Conservation (phyloP, 805 yeast genomes). For the Ogataea glucozyma region DNA sequence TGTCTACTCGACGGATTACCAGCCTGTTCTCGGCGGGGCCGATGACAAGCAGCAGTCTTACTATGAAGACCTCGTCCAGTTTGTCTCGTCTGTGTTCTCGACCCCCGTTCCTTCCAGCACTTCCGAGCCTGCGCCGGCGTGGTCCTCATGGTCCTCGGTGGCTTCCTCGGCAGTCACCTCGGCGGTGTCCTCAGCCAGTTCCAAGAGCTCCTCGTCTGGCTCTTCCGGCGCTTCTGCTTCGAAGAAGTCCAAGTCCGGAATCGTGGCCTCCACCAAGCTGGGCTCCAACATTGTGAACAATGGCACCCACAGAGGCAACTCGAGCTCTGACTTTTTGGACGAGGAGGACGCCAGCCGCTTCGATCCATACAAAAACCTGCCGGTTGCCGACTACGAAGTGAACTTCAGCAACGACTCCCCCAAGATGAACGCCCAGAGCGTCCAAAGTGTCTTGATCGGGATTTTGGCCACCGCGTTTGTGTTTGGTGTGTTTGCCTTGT, state of each 20-base stretch:
- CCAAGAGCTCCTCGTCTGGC: no score
- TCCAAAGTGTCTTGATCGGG: constrained; percentile 16
- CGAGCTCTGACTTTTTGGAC: constrained; percentile 4
- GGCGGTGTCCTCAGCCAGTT: no score
- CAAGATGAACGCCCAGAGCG: constrained; percentile 13
- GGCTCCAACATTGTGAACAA: constrained; percentile 10
- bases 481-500: constrained; percentile 21
- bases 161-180: no score
- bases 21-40: constrained; percentile 1
- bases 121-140: neutral
- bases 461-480: constrained; percentile 15
- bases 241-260: no score
- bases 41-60: constrained; percentile 5
- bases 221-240: no score
- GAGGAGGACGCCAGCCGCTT: constrained; percentile 13
- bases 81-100: constrained; percentile 20
- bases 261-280: constrained; percentile 4
- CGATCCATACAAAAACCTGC: constrained; percentile 27
- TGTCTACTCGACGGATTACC: no score
- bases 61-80: constrained; percentile 16
- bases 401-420: constrained; percentile 23
- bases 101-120: constrained; percentile 6
- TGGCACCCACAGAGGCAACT: constrained; percentile 8
- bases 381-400: constrained; percentile 23
- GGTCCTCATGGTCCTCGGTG: constrained; percentile 1